phyloP scores from a whole-genome alignment of 2,329 filamentous ascomycete genomes.

The Pestalotiopsis sp. region DNA sequence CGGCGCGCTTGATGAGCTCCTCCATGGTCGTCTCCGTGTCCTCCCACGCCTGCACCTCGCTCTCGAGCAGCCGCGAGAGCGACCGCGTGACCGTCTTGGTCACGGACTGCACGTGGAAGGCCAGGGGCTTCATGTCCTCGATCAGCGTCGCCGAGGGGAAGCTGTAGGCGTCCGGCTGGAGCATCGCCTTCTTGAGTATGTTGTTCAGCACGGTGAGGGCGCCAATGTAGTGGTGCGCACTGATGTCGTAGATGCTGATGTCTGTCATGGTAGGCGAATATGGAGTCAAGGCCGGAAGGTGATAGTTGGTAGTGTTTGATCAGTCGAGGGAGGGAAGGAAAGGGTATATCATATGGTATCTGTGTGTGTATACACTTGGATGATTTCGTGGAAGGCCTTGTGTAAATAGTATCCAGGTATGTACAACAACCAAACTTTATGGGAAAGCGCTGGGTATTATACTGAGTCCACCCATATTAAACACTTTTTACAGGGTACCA shows the following conservation, averaged over 20 bases:
- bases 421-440: not conserved
- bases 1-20: constrained; percentile 5
- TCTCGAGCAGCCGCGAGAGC: constrained; percentile 4
- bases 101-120: constrained; percentile 11
- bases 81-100: not conserved
- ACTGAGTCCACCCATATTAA: not conserved
- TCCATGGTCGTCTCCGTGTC: constrained; percentile 10
- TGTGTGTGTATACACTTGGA: not conserved
- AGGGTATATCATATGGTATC: not conserved
- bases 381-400: not conserved
- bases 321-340: not conserved
- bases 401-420: not conserved
- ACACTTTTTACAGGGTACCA: not conserved
- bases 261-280: not conserved
- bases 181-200: not conserved
- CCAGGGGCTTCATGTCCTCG: constrained; percentile 5
- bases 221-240: not conserved
- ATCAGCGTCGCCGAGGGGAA: constrained; percentile 3
- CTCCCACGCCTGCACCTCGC: constrained; percentile 7
- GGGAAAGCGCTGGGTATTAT: not conserved
- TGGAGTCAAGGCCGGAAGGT: not conserved
- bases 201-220: not conserved
- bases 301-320: not conserved
- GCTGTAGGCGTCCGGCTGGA: not conserved
- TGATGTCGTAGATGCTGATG: not conserved